Conservation (phyloP, 805 yeast genomes). For the Lipomyces mesembrius region DNA sequence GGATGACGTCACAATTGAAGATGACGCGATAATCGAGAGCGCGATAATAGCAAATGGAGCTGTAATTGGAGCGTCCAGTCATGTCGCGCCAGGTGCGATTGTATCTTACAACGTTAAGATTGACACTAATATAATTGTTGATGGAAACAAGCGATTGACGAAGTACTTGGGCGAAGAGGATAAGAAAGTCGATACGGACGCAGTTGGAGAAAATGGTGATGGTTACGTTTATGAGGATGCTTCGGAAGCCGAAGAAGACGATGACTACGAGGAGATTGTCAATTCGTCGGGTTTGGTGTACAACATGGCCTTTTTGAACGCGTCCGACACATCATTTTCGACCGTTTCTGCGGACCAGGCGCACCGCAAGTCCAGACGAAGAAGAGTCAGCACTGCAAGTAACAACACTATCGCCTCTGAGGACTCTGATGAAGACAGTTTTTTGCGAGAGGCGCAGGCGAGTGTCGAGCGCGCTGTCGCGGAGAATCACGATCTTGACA, state of each 20-base stretch:
- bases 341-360: slow-evolving; percentile 13
- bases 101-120: slow-evolving; percentile 71
- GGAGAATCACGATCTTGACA: slow-evolving; percentile 89
- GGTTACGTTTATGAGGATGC: slow-evolving; percentile 45
- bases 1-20: slow-evolving; percentile 78
- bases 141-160: slow-evolving; percentile 31
- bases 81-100: slow-evolving; percentile 70
- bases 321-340: slow-evolving; percentile 34
- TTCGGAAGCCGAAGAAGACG: slow-evolving; percentile 57
- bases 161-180: slow-evolving; percentile 32
- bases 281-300: slow-evolving; percentile 37
- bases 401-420: slow-evolving; percentile 32
- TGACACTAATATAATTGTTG: slow-evolving; percentile 28
- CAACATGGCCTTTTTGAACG: slow-evolving; percentile 29
- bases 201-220: slow-evolving; percentile 51
- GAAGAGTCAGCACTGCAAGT: slow-evolving; percentile 36
- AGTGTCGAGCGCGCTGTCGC: slow-evolving; percentile 91
- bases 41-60: slow-evolving; percentile 75
- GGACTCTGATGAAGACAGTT: slow-evolving; percentile 35
- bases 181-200: slow-evolving; percentile 30
- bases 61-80: slow-evolving; percentile 56
- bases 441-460: slow-evolving; percentile 76
- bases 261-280: slow-evolving; percentile 43
- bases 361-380: slow-evolving; percentile 19
- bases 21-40: slow-evolving; percentile 60